Base-by-base conservation (phyloP, 1,284 basidiomycete species). In the Wolfiporia cocos region DNA sequence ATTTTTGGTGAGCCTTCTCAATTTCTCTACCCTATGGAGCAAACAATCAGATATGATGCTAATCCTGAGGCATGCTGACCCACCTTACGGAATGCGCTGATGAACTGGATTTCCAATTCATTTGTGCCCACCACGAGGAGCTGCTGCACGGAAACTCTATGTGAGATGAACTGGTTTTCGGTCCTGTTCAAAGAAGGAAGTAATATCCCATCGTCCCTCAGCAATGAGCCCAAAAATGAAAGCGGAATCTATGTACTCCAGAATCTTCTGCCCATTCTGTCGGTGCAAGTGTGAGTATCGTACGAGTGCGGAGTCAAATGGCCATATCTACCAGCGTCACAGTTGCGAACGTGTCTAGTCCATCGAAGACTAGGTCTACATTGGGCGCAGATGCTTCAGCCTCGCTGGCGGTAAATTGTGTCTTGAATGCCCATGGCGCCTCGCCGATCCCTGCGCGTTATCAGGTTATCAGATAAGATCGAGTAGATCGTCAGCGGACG, bases 291-390 rank as follows among this genome's bases (percentile, higher is more conserved):
- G n/a, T n/a, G n/a, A n/a, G n/a, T n/a, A n/a, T n/a, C n/a, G n/a
- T n/a, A n/a, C n/a, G n/a, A n/a, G n/a, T n/a, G n/a, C n/a, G n/a
- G n/a, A n/a, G n/a, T n/a, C n/a, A n/a, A 14, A 9, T 15, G 17
- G 15, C 5, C 4, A 19, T 11, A 63, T 82, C 62, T 48, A 88
- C 90, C 41, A 91, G 63, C 24, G 66, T 61, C 34, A 92, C 71
- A 14, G 66, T 69, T 3, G 86, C 82, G 60, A 89, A 93, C 0
- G 92, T 94, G 61, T 95, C 92, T 19, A 95, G 65, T 10, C 92
- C 92, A 14, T 92, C 89, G 48, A 93, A 91, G 6, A 92, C 69
- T 19, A 95, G 67, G 56, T 94, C 89, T 20, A 73, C 66, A 40
- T 82, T 73, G 3, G 66, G 52, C 4, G 67, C 58, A 3, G 56